Evolutionary conservation across 2,329 filamentous ascomycete species (phyloP).

Genomic region (Ophiostoma perfectum): DNA sequence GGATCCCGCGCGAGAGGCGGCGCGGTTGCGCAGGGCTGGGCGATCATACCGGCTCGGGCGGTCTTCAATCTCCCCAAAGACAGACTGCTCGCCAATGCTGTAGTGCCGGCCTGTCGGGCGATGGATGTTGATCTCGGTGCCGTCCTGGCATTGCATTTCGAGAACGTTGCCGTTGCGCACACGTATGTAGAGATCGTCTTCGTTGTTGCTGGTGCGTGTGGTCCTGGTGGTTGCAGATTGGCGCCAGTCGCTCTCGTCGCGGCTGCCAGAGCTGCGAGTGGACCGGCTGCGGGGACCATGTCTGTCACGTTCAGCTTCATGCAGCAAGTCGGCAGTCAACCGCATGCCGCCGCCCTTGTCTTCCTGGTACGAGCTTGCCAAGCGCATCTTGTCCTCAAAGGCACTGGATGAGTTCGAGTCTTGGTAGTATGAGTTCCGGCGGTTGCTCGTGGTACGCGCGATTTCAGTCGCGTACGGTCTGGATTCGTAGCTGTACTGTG

Average conservation of each 20-base stretch:
- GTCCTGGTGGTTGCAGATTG: conserved; percentile 58
- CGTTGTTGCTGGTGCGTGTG: conserved; percentile 50
- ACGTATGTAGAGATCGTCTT: conserved; percentile 59
- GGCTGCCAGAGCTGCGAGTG: conserved; percentile 54
- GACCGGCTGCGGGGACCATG: conserved; percentile 48
- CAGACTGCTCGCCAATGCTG: conserved; percentile 44
- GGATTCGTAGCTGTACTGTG: conserved; percentile 35
- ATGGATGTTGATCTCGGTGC: conserved; percentile 54
- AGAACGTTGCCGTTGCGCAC: conserved; percentile 36
- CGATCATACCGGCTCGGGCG: conserved; percentile 42
- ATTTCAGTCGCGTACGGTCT: conserved; percentile 39
- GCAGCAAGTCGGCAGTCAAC: conserved; percentile 53
- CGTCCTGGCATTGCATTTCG: conserved; percentile 54
- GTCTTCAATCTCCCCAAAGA: conserved; percentile 48
- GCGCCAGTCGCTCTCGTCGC: conserved; percentile 58
- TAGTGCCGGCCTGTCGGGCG: conserved; percentile 23
- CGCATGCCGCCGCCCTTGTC: conserved; percentile 43
- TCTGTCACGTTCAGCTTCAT: conserved; percentile 45
- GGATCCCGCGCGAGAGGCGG: conserved; percentile 48
- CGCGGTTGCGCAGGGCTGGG: conserved; percentile 41
- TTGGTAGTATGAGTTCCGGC: conserved; percentile 41
- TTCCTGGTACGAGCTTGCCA: conserved; percentile 49
- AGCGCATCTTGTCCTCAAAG: conserved; percentile 40
- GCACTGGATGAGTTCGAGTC: conserved; percentile 33
- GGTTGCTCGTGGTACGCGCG: conserved; percentile 28